Conservation (phyloP, 306 rosid genomes). For the Cucurbita argyrosperma region DNA sequence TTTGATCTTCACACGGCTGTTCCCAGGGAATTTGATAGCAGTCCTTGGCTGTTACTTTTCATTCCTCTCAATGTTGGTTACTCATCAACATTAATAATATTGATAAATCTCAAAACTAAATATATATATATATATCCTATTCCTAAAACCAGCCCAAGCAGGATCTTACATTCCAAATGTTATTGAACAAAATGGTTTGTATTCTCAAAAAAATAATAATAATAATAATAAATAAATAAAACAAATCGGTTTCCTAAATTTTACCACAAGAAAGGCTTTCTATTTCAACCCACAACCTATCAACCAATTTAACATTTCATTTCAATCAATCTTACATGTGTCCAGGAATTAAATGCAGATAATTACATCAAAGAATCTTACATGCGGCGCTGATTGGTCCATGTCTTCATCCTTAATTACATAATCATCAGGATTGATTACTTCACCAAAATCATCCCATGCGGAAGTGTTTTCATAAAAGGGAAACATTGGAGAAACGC, state of each 20-base stretch:
- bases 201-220: background rate
- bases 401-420: constrained; percentile 90
- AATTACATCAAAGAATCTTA: constrained; percentile 13
- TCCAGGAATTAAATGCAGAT: no score
- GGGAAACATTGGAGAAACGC: constrained; percentile 86
- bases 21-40: background rate
- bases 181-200: background rate
- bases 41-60: background rate
- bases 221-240: background rate
- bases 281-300: background rate
- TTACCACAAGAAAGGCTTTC: background rate
- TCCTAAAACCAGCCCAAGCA: background rate
- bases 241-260: background rate
- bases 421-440: constrained; percentile 96
- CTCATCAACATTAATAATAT: background rate
- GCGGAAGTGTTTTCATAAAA: constrained; percentile 56
- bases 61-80: background rate
- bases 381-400: constrained; percentile 53
- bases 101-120: no score
- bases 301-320: background rate
- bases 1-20: background rate
- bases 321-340: background rate
- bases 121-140: no score
- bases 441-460: constrained; percentile 98
- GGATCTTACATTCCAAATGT: constrained; percentile 1